Evolutionary conservation across 2,329 filamentous ascomycete genomes (phyloP), one percentile per base, ranked within the genome.

Genomic region (Oidium heveae): DNA sequence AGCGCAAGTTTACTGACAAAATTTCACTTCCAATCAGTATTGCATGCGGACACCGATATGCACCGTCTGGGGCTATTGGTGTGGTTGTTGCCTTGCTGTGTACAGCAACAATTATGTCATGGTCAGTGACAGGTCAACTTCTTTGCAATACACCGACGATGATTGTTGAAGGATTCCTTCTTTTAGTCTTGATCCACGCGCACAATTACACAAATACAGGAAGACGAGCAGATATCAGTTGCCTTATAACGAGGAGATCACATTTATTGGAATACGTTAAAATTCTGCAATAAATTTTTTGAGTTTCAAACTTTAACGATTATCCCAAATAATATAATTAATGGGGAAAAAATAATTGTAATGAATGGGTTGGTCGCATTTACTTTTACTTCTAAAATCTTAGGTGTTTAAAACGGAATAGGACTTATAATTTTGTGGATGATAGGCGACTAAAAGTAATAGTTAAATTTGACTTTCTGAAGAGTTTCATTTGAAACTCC

Each of bases 131-230:
- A 2, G 56, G 47, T 5, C 54, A 57, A 34, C 51, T 57, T 24
- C 52, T 57, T 8, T 51, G 51, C 32, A 57, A 57, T 39, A 57
- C 52, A 3, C 54, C 56, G 2, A 57, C 56, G 7, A 57, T 57
- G 56, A 57, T 57, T 34, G 47, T 57, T 2, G 54, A 57, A 20
- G 56, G 54, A 6, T 57, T 57, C n/a, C 43, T 57, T 1, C 41
- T 57, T 10, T 28, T 57, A 41, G 54, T 57, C 2, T 47, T 56
- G 5, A 54, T 57, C 24, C 52, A 57, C n/a, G 55, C 54, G 16
- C 54, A 57, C 20, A 55, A 57, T 47, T n/a, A 55, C 28, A 34
- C 18, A 7, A 53, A 54, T 50, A 33, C 46, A 4, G 53, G 43
- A 39, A 49, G 54, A 28, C 24, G 51, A 18, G 47, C 8, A 5